A percentile compares a stretch with the other conserved stretches of the same genome.
Evolutionary conservation across 192 early-diverging fungal genomes (phyloP).

Genomic region (Podila verticillata): DNA sequence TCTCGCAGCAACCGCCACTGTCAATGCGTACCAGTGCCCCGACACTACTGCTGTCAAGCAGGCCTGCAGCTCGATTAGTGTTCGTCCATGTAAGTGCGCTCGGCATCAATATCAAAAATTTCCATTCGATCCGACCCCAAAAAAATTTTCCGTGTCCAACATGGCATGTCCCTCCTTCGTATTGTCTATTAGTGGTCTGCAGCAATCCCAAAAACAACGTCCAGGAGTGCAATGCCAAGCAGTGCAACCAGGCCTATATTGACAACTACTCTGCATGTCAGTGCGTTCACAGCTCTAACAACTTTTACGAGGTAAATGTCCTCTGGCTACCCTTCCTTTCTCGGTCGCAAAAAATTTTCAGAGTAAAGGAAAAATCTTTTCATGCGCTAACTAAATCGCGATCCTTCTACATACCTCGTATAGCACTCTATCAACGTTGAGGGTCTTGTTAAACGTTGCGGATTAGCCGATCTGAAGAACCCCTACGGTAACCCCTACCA

Average conservation of each 20-base stretch:
- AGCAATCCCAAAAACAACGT: slow-evolving; percentile 14
- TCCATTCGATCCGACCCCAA: not conserved
- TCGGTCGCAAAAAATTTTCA: no score
- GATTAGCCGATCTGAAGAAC: slow-evolving; percentile 7
- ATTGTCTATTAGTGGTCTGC: slow-evolving; percentile 15
- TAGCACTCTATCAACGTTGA: slow-evolving; percentile 24
- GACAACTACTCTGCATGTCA: slow-evolving; percentile 32
- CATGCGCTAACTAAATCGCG: no score
- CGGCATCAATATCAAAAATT: not conserved
- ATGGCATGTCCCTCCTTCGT: not conserved
- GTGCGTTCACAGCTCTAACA: slow-evolving; percentile 12
- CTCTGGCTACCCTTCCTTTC: no score
- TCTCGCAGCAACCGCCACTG: slow-evolving; percentile 23
- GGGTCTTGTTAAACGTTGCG: slow-evolving; percentile 29
- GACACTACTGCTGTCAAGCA: not conserved
- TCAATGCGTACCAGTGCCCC: slow-evolving; percentile 21
- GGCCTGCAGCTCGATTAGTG: slow-evolving; percentile 10
- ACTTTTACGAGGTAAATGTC: slow-evolving; percentile 9
- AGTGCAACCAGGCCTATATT: slow-evolving; percentile 30
- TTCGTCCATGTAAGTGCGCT: slow-evolving; percentile 22
- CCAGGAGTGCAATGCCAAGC: slow-evolving; percentile 22
- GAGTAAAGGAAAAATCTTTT: no score
- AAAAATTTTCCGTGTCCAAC: not conserved
- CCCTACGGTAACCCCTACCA: slow-evolving; percentile 29
- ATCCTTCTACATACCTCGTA: no score